phyloP scores from a whole-genome alignment of 306 rosid species.

The Notholithocarpus densiflorus region DNA sequence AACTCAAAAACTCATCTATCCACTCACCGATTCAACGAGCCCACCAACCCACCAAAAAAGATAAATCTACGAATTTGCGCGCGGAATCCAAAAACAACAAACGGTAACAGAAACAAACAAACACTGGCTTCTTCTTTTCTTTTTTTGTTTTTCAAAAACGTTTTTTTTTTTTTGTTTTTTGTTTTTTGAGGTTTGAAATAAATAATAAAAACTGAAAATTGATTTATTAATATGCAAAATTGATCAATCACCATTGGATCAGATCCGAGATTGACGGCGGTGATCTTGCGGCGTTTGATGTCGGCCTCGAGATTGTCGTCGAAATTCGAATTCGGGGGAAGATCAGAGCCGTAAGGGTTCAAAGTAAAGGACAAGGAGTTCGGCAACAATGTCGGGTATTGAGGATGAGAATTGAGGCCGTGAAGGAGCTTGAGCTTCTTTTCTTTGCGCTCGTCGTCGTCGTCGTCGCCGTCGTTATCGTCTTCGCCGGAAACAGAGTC shows the following conservation, averaged over 20 bases:
- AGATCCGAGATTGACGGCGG: slow-evolving; percentile 43
- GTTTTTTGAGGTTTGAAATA: too few species aligned
- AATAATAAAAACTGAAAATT: not conserved
- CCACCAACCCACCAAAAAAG: slow-evolving; percentile 9
- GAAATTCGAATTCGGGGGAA: slow-evolving; percentile 21
- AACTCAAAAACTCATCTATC: slow-evolving; percentile 32
- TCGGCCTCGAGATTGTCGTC: slow-evolving; percentile 42
- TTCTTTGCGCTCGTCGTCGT: slow-evolving; percentile 66
- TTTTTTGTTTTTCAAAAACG: not conserved
- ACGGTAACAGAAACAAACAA: not conserved
- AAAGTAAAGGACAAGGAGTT: slow-evolving; percentile 25
- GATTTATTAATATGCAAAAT: not conserved
- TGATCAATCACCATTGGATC: slow-evolving; percentile 57
- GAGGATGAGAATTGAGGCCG: slow-evolving; percentile 52
- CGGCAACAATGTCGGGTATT: slow-evolving; percentile 44
- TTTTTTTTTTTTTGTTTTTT: too few species aligned
- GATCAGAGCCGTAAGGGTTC: slow-evolving; percentile 26
- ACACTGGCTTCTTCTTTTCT: too few species aligned
- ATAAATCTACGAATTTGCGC: slow-evolving; percentile 28
- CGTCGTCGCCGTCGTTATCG: slow-evolving; percentile 61
- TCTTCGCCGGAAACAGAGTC: slow-evolving; percentile 28
- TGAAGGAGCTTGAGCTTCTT: slow-evolving; percentile 77
- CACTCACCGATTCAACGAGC: slow-evolving; percentile 40
- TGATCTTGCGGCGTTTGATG: slow-evolving; percentile 54
- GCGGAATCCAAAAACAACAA: slow-evolving; percentile 48